Conservation (phyloP, 176 grass and related monocot species). For the Luzula sylvatica region DNA sequence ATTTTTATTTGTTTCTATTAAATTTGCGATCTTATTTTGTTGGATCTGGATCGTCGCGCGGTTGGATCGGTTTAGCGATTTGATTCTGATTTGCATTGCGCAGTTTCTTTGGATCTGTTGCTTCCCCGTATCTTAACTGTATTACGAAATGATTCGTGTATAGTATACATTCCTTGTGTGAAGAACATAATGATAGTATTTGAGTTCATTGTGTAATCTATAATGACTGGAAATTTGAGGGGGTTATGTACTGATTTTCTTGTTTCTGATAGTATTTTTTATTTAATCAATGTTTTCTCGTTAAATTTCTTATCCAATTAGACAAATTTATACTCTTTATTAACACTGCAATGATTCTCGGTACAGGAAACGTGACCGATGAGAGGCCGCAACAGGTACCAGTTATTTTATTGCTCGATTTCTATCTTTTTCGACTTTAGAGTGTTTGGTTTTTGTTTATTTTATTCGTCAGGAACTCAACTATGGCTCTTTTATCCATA, state of each 20-base stretch:
- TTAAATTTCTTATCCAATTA: neutral
- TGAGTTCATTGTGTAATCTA: too few species aligned
- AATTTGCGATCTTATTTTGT: slow-evolving; percentile 29
- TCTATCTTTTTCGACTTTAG: neutral
- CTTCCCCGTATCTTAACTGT: neutral
- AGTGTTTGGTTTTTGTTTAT: neutral
- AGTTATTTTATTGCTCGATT: neutral
- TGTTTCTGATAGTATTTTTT: neutral
- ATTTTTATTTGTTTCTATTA: slow-evolving; percentile 1
- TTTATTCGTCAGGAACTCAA: slow-evolving; percentile 15
- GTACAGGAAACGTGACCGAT: slow-evolving; percentile 79
- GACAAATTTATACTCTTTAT: neutral
- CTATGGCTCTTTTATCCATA: neutral
- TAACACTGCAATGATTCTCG: slow-evolving; percentile 5
- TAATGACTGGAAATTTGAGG: too few species aligned
- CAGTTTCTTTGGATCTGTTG: slow-evolving; percentile 1
- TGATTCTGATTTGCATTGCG: slow-evolving; percentile 18
- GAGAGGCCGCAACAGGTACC: slow-evolving; percentile 71
- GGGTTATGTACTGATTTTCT: neutral
- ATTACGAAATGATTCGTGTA: neutral
- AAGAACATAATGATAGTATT: too few species aligned
- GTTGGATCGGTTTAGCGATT: neutral
- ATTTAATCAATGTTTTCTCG: too few species aligned
- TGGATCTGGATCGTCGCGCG: slow-evolving; percentile 28
- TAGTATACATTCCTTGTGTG: too few species aligned